A percentile compares a stretch with the other conserved stretches of the same genome.
Evolutionary conservation across 2,329 filamentous ascomycete genomes (phyloP).

Genomic region (Aspergillus costaricaensis): DNA sequence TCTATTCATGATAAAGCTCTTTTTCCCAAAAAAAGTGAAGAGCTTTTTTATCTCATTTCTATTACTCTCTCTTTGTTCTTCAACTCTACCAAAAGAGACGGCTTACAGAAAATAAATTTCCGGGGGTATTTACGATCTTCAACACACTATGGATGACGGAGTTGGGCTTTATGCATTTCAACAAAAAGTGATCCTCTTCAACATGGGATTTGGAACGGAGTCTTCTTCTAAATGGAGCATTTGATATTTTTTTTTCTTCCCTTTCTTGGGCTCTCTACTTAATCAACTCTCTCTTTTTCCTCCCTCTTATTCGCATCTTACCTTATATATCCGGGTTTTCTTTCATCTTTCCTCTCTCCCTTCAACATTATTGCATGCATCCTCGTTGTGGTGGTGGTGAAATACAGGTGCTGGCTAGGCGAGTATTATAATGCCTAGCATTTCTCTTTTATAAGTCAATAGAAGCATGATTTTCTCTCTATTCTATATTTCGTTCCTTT

Average conservation of each 20-base stretch:
- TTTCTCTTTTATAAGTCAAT: neutral
- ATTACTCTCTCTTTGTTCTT: constrained; percentile 8
- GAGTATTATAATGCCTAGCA: neutral
- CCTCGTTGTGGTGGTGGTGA: neutral
- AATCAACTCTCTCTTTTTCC: neutral
- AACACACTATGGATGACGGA: constrained; percentile 29
- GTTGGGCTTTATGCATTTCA: constrained; percentile 22
- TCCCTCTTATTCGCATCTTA: neutral
- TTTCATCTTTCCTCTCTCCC: neutral
- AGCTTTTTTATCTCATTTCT: constrained; percentile 6
- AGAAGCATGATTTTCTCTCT: neutral
- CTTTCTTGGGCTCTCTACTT: neutral
- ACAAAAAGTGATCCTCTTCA: constrained; percentile 30
- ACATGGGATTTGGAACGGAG: constrained; percentile 30
- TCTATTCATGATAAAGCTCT: constrained; percentile 17
- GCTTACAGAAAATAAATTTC: constrained; percentile 1
- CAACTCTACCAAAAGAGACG: constrained; percentile 1
- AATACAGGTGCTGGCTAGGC: neutral
- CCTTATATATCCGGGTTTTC: neutral
- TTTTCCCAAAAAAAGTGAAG: neutral
- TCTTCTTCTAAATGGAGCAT: constrained; percentile 17
- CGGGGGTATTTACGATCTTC: constrained; percentile 21
- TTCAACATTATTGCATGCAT: neutral
- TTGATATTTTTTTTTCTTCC: constrained; percentile 12
- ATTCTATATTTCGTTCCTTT: neutral